These are phyloP conservation scores for Dioscorea dumetorum DNA, from an alignment of 106 monocot genomes.

Conservation along the genomic window DNA sequence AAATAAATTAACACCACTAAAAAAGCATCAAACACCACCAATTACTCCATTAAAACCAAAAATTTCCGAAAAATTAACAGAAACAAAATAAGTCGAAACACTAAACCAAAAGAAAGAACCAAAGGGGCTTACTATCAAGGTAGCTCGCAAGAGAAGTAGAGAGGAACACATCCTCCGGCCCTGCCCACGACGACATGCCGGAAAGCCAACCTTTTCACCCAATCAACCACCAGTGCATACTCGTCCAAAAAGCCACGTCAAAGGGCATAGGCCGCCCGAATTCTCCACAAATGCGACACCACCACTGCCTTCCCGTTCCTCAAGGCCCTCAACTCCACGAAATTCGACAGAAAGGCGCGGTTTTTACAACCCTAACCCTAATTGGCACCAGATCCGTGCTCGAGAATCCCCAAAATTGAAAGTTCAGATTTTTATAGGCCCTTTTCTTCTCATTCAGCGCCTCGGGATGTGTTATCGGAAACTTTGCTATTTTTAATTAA, in stretches of 20 bases:
- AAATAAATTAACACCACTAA: no score
- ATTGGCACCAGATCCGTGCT: neutral
- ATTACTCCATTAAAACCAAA: no score
- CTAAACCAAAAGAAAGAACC: neutral
- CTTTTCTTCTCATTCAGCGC: no score
- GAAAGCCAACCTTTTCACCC: neutral
- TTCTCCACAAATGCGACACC: neutral
- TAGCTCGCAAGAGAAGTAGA: slow-evolving; percentile 68
- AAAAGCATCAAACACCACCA: no score
- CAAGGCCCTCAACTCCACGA: neutral
- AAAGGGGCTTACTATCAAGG: slow-evolving; percentile 39
- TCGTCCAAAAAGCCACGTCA: neutral
- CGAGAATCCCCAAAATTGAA: no score
- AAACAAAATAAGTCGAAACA: neutral
- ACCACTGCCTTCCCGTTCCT: neutral
- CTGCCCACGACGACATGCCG: slow-evolving; percentile 38
- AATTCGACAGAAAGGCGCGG: neutral
- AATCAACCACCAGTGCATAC: neutral
- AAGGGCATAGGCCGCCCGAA: neutral
- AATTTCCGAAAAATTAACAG: neutral
- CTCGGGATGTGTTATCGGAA: no score
- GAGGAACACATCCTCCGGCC: slow-evolving; percentile 51
- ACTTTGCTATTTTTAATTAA: no score
- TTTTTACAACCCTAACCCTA: neutral
- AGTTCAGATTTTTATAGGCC: no score